Percentiles rank a stretch among this genome's conserved stretches.
Evolutionary conservation across 768 basidiomycete species (phyloP).

Genomic region (Mycena pura): DNA sequence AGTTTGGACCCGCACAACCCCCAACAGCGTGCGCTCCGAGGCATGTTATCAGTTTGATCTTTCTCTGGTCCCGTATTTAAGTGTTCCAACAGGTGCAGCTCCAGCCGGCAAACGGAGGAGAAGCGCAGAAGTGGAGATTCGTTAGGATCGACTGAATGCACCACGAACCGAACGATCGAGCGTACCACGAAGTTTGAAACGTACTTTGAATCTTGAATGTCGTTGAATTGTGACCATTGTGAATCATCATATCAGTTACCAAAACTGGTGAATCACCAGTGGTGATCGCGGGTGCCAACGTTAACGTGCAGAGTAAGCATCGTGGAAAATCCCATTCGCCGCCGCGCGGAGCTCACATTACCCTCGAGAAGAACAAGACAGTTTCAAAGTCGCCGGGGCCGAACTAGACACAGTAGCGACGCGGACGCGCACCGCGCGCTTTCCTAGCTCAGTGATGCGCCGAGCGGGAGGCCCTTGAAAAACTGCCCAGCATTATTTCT

Average conservation of each 20-base stretch:
- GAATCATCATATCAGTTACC: neutral
- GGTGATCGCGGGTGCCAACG: neutral
- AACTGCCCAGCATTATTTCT: too few relatives aligned
- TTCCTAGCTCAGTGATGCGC: neutral
- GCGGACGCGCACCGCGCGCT: neutral
- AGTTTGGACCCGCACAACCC: neutral
- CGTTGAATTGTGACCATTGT: neutral
- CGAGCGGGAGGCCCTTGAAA: neutral
- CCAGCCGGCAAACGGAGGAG: neutral
- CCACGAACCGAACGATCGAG: neutral
- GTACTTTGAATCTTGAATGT: neutral
- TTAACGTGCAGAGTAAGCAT: too few relatives aligned
- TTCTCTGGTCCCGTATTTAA: neutral
- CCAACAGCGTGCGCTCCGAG: neutral
- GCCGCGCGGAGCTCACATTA: neutral
- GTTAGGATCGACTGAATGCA: neutral
- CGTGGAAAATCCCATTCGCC: neutral
- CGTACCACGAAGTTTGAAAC: neutral
- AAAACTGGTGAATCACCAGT: neutral
- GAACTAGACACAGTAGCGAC: neutral
- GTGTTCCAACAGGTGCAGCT: neutral
- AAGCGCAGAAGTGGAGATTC: neutral
- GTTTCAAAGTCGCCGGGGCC: neutral
- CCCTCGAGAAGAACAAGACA: neutral
- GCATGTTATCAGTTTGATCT: neutral